Evolutionary conservation across 2,329 filamentous ascomycete species (phyloP).

Genomic region (Aspergillus luchuensis): DNA sequence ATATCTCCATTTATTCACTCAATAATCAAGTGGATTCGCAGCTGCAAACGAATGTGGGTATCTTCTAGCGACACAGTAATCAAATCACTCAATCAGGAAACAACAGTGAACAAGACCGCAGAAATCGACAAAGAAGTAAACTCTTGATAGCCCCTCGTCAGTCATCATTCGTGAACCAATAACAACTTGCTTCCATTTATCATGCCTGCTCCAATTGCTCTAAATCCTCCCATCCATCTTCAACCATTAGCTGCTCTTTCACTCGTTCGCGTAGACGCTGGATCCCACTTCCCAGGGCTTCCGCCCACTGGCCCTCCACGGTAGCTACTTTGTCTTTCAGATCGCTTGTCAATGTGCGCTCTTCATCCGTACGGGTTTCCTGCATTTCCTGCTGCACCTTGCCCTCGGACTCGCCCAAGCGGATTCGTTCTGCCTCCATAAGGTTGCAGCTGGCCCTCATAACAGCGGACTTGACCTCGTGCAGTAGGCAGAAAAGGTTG

Average conservation of each 20-base stretch:
- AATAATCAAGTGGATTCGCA: constrained; percentile 11
- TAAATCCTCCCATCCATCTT: constrained; percentile 86
- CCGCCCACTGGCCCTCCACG: constrained; percentile 88
- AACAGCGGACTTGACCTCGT: constrained; percentile 82
- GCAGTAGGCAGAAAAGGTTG: constrained; percentile 84
- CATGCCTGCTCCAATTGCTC: constrained; percentile 52
- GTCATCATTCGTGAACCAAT: neutral
- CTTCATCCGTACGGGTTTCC: constrained; percentile 66
- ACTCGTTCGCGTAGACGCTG: constrained; percentile 73
- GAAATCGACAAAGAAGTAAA: neutral
- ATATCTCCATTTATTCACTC: neutral
- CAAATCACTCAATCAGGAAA: constrained; percentile 17
- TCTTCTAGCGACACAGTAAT: constrained; percentile 11
- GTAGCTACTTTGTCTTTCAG: constrained; percentile 90
- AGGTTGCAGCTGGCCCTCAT: constrained; percentile 69
- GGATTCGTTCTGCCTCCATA: constrained; percentile 65
- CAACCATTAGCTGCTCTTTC: constrained; percentile 69
- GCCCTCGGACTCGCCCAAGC: constrained; percentile 46
- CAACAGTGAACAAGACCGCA: constrained; percentile 8
- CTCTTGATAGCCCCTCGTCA: constrained; percentile 35
- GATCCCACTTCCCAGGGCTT: constrained; percentile 78
- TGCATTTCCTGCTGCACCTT: constrained; percentile 52
- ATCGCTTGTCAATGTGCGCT: constrained; percentile 73
- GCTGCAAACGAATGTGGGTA: constrained; percentile 23
- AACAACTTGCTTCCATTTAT: constrained; percentile 7